Base-by-base conservation (phyloP, 192 early-diverging fungal genomes). In the Gorgonomyces haynaldii region DNA sequence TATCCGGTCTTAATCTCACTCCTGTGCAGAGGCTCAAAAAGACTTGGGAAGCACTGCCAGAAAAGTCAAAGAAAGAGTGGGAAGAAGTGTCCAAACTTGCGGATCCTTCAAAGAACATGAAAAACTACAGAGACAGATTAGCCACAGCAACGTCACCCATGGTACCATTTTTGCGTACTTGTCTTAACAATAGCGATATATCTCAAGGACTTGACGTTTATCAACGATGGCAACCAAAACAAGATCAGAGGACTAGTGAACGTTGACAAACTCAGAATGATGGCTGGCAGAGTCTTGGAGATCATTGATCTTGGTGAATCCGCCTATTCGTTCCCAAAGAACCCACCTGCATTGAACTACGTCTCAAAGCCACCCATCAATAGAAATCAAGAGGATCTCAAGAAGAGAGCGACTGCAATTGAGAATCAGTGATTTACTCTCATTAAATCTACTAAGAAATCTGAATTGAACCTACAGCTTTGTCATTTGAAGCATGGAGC, bases 101-200 rank as follows among this genome's bases (percentile, higher is more conserved):
- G n/a, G 74, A 79, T 51, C 76, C 76, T 16, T 72, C 68, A 8
- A 48, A 67, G 22, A 79, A 79, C 50, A 75, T 78, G 74, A 78
- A 78, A 32, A 69, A 66, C 45, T 75, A 70, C 45, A 50, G 74
- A 17, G 72, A 79, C 30, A 29, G 43, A 8, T 45, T 75, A 2
- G 45, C 55, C 0, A 61, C 54, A 2, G 54, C 59, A 0, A 37
- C 37, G 8, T 69, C 77, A 16, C 74, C 77, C 13, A 78, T 78
- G 36, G 69, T 79, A 9, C 77, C 77, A 3, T 78, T 78, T 45
- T 56, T 79, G 42, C 74, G 74, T 79, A 62, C 56, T 62, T 40
- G n/a, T 22, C 7, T 30, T 36, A 54, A 22, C 1, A 20, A 44
- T 48, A 79, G 74, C 77, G 16, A 68, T 78, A 4, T 78, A 75